phyloP scores from a whole-genome alignment of 2,329 filamentous ascomycete species.

The Rutstroemia sp. region DNA sequence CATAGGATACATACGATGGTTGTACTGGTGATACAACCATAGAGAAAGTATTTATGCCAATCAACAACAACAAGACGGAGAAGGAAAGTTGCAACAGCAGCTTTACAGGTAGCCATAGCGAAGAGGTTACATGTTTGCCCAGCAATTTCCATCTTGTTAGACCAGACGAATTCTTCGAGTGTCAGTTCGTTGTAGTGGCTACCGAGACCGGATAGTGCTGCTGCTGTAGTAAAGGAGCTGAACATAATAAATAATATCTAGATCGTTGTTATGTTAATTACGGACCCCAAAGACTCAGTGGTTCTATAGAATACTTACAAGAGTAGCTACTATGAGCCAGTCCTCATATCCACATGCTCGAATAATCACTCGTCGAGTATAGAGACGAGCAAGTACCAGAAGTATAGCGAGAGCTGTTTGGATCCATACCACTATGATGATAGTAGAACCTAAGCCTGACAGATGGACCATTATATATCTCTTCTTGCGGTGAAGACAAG shows the following conservation, averaged over 20 bases:
- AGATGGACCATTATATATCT: not conserved
- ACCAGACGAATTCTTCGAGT: not conserved
- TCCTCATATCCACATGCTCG: not conserved
- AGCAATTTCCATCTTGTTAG: slow-evolving; percentile 5
- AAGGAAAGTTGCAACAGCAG: not conserved
- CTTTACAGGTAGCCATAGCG: not conserved
- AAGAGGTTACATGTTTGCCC: slow-evolving; percentile 4
- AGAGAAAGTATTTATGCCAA: slow-evolving; percentile 3
- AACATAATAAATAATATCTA: slow-evolving; percentile 1
- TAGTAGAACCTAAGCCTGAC: not conserved
- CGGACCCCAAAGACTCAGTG: not conserved
- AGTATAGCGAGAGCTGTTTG: not conserved
- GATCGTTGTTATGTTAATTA: not conserved
- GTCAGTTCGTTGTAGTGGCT: not conserved
- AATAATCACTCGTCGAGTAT: not conserved
- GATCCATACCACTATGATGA: slow-evolving; percentile 4
- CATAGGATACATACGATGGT: not conserved
- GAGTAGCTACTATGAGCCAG: not conserved
- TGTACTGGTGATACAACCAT: not conserved
- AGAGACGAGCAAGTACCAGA: not conserved
- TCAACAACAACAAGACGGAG: slow-evolving; percentile 2
- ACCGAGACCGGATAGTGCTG: not conserved
- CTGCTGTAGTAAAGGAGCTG: not conserved
- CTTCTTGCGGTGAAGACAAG: no score
- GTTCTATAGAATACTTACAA: not conserved